Conservation (phyloP, 2,329 filamentous ascomycete species). For the Thelonectria discophora region DNA sequence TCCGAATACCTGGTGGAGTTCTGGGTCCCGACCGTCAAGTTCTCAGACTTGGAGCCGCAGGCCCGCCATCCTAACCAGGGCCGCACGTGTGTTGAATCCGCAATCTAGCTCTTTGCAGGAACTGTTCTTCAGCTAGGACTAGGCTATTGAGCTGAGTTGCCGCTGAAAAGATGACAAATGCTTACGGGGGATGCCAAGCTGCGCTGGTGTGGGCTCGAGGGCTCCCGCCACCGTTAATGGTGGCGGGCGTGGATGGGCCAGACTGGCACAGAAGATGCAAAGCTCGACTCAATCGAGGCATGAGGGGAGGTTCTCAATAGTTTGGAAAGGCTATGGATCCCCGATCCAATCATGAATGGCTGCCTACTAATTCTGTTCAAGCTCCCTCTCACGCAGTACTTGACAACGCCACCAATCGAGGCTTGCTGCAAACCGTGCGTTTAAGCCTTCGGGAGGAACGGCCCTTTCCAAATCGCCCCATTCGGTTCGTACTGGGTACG, state of each 20-base stretch:
- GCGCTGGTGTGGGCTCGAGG: background rate
- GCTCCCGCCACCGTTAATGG: no score
- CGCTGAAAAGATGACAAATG: background rate
- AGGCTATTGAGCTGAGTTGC: background rate
- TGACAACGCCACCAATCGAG: background rate
- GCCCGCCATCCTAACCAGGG: no score
- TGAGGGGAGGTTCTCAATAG: background rate
- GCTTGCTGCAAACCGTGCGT: background rate
- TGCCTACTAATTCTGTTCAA: background rate
- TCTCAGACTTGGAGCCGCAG: background rate
- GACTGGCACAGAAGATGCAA: background rate
- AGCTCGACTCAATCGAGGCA: background rate
- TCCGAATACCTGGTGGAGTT: background rate
- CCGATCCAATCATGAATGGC: background rate
- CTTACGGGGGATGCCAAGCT: background rate
- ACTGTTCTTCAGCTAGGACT: background rate
- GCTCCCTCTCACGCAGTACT: no score
- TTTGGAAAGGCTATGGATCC: background rate
- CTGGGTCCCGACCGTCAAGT: background rate
- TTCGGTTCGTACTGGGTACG: background rate
- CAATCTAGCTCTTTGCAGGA: background rate
- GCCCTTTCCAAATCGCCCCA: background rate
- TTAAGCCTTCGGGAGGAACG: background rate
- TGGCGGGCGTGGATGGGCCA: background rate
- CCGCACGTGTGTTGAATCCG: background rate